phyloP scores from a whole-genome alignment of 345 rosid species.

The Salix udensis region DNA sequence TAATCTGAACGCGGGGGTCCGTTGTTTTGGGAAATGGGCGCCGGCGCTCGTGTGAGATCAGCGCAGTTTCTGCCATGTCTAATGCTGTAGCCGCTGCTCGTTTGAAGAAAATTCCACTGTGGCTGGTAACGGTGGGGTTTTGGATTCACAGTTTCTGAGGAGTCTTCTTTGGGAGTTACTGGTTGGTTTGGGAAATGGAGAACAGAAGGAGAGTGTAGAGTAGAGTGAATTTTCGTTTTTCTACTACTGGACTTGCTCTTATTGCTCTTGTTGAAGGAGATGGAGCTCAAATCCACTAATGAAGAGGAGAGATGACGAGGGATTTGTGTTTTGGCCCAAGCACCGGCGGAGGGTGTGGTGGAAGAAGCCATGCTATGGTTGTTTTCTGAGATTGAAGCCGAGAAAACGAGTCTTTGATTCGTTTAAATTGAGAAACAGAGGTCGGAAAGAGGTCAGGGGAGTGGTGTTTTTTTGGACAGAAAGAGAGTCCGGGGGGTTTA shows the following conservation, averaged over 20 bases:
- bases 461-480: neutral
- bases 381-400: neutral
- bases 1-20: constrained; percentile 73
- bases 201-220: constrained; percentile 53
- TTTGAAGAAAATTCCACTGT: constrained; percentile 61
- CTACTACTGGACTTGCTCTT: constrained; percentile 19
- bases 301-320: constrained; percentile 25
- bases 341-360: constrained; percentile 20
- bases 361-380: constrained; percentile 35
- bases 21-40: constrained; percentile 73
- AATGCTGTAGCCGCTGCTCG: constrained; percentile 60
- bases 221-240: constrained; percentile 20
- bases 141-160: constrained; percentile 15
- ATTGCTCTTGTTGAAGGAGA: constrained; percentile 13
- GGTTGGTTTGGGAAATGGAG: constrained; percentile 53
- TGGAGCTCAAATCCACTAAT: constrained; percentile 19
- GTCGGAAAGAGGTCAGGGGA: neutral
- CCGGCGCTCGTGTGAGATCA: constrained; percentile 55
- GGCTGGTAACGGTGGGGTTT: constrained; percentile 8
- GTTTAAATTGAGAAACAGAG: neutral
- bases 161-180: constrained; percentile 24
- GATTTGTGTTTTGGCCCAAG: constrained; percentile 38
- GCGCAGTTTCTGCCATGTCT: constrained; percentile 58
- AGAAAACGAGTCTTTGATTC: neutral
- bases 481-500: constrained; percentile 2